A percentile compares a stretch with the other conserved stretches of the same genome.
Evolutionary conservation across 352 stramenopile genomes (phyloP).

Genomic region (Phytophthora sp.): DNA sequence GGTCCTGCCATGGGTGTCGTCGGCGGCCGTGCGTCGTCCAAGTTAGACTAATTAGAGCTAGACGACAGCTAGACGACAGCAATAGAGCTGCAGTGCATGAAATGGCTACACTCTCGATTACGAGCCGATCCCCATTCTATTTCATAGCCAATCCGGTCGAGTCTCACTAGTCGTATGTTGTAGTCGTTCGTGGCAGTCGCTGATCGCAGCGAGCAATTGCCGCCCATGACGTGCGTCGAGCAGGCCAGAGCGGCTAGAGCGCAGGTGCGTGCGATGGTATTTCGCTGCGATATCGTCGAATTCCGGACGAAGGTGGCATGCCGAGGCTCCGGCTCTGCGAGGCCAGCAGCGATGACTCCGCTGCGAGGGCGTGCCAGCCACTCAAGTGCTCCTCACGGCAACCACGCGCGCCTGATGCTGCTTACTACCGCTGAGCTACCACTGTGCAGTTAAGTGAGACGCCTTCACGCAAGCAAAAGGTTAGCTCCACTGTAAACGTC

Average conservation of each 20-base stretch:
- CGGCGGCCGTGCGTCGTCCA: constrained; percentile 26
- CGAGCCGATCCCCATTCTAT: background rate
- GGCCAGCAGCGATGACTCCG: too few relatives aligned
- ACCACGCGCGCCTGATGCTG: constrained; percentile 19
- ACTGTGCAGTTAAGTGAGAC: constrained; percentile 24
- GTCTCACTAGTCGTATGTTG: background rate
- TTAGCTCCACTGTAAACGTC: background rate
- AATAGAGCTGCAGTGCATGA: background rate
- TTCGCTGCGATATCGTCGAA: background rate
- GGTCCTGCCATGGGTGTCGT: constrained; percentile 1
- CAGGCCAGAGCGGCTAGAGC: too few relatives aligned
- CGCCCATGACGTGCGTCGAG: too few relatives aligned
- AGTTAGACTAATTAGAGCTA: constrained; percentile 35
- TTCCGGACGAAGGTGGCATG: background rate
- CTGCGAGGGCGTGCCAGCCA: background rate
- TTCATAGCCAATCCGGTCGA: background rate
- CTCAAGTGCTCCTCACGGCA: background rate
- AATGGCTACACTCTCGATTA: constrained; percentile 9
- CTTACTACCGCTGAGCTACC: constrained; percentile 5
- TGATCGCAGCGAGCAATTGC: too few relatives aligned
- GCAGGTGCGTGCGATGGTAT: too few relatives aligned
- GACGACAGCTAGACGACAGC: background rate
- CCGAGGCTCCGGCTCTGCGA: background rate
- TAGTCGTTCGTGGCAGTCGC: background rate
- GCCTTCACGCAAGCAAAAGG: constrained; percentile 1